Percentiles rank a stretch among this genome's conserved stretches.
phyloP scores from a whole-genome alignment of 2,329 filamentous ascomycete species.

The Botryotinia narcissicola region DNA sequence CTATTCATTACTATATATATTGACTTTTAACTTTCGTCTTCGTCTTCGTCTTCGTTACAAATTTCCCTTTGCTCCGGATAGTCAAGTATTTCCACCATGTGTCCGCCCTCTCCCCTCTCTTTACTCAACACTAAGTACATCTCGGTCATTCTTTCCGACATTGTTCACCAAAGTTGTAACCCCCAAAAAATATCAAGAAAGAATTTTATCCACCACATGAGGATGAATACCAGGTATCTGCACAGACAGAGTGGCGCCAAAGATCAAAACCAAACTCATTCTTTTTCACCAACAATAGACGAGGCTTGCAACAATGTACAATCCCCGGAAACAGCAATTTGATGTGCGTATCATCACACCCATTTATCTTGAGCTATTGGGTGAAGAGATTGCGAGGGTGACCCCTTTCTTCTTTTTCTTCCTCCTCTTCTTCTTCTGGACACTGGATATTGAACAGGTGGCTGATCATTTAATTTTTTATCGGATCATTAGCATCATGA shows the following conservation, averaged over 20 bases:
- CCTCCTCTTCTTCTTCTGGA: not conserved
- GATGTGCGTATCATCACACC: constrained; percentile 3
- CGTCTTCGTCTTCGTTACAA: not conserved
- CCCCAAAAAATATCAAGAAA: not conserved
- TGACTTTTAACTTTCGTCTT: not conserved
- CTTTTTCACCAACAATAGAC: constrained; percentile 1
- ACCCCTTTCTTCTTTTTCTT: not conserved
- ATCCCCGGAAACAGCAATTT: constrained; percentile 1
- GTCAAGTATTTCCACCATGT: not conserved
- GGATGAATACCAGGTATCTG: not conserved
- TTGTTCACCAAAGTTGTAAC: not conserved
- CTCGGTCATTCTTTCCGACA: not conserved
- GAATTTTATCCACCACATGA: not conserved
- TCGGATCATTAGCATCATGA: constrained; percentile 7
- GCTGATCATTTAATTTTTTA: not conserved
- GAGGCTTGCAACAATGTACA: not conserved
- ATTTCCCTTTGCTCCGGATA: not conserved
- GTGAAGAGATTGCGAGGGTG: not conserved
- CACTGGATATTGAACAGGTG: not conserved
- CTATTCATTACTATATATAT: not conserved
- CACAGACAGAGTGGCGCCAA: constrained; percentile 2
- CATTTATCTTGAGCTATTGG: not conserved
- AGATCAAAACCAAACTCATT: not conserved
- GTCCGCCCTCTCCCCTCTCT: not conserved
- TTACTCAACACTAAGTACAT: not conserved